Base-by-base conservation (phyloP, 768 basidiomycete genomes). In the Pulveroboletus sp. region DNA sequence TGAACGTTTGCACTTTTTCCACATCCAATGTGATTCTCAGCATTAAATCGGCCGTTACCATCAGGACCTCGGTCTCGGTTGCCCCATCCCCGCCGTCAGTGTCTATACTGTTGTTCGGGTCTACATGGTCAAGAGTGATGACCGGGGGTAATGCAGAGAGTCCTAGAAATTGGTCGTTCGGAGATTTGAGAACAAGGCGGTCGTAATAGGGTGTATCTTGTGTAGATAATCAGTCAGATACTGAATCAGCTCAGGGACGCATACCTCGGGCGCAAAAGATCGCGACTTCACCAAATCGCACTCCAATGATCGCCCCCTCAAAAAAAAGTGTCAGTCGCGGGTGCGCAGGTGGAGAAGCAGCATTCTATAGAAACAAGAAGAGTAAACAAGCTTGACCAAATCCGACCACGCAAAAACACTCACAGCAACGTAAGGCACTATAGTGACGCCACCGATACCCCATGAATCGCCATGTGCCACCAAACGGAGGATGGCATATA, bases 351-450 rank as follows among this genome's bases (percentile, higher is more conserved):
- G 84, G 84, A 33, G 82, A 84, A 50, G 75, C 73, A 25, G 80
- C 78, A 19, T 80, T 86, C 87, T 88, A 24, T 25, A 19, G 10
- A 43, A 47, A 23, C 14, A 32, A 14, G 33, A 40, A 32, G 25
- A 13, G 8, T 1, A 31, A 35, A 47, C 40, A 51, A 40, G 16
- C 20, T 24, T 11, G 31, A 32, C 19, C 13, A 1, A 43, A 45
- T 32, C 17, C 4, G 45, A 20, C 23, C n/a, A 20, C 11, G 12
- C 37, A 37, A 40, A 31, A 12, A 45, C 1, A 70, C 83, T 58
- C 56, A 90, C 88, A 49, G 82, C 83, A 64, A 90, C 84, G 59
- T 90, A 90, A 7, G 89, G 89, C 11, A 91, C 82, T 29, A 71
- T 73, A 35, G 72, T 76, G 32, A 86, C 68, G 16, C 70, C 71